Base-by-base conservation (phyloP, 768 basidiomycete genomes). In the Tricholoma furcatifolium region DNA sequence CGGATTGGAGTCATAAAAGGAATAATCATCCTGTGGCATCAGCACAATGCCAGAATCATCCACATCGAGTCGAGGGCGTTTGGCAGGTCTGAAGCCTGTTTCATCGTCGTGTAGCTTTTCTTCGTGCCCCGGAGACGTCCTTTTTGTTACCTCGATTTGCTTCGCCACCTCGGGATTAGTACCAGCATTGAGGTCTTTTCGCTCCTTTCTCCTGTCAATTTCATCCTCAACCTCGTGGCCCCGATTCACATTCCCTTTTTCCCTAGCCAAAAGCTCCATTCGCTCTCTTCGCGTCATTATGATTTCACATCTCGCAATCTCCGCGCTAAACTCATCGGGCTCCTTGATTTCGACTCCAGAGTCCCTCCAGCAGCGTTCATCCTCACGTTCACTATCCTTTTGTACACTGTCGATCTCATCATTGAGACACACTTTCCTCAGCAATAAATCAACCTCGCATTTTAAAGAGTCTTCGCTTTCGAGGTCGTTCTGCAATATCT, bases 201-300 rank as follows among this genome's bases (percentile, higher is more conserved):
- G 21, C 27, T 14, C 21, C 10, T 23, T 2, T 4, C 17, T 51
- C 43, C n/a, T 17, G 7, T 34, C 27, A 41, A 58, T 27, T 54
- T 34, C 55, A 6, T 47, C 42, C 43, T 35, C 24, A 31, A 24
- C 45, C 11, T 45, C 42, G 8, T 40, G 45, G 18, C 57, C 53
- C 27, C 51, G 27, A 49, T 62, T 39, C 52, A 54, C 24, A 11
- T 38, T 23, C 20, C 54, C 43, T 15, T 41, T 11, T 30, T 35
- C 44, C 20, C 48, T 40, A 9, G 15, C 60, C 48, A 21, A 46
- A 12, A 65, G 56, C 6, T 62, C 53, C 49, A 50, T 53, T 5
- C 78, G 67, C 54, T 82, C 79, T 20, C 64, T 65, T 36, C 74
- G 68, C 17, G 75, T 77, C 48, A 79, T 57, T 30, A 80, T 61